Percentiles rank a stretch among this genome's conserved stretches.
Conservation (phyloP, 2,329 filamentous ascomycete genomes). For the Aspergillus ochraceoroseus region DNA sequence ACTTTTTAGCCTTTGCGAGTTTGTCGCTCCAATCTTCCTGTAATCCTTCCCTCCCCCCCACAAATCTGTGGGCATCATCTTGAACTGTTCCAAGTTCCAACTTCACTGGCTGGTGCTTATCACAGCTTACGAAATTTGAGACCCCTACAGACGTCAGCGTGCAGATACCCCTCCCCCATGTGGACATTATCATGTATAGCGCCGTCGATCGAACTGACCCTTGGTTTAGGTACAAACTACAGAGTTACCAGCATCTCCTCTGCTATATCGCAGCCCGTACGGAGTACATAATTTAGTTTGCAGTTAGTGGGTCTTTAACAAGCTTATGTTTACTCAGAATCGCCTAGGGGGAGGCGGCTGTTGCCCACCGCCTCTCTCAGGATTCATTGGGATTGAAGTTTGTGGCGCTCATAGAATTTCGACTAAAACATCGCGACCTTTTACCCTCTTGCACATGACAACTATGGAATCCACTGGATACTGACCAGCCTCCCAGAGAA, state of each 20-base stretch:
- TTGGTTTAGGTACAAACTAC: conserved; percentile 5
- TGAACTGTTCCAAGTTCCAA: background rate
- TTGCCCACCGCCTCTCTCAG: background rate
- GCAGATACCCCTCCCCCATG: conserved; percentile 8
- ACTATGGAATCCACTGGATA: too few relatives aligned
- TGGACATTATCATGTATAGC: conserved; percentile 3
- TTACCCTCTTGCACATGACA: background rate
- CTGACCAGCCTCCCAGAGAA: too few relatives aligned
- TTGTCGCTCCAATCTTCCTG: too few relatives aligned
- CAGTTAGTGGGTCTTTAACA: background rate
- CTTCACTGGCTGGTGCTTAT: too few relatives aligned
- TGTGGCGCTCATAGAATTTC: background rate
- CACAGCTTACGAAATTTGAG: background rate
- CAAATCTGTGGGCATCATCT: too few relatives aligned
- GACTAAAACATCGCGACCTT: background rate
- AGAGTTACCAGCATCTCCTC: background rate
- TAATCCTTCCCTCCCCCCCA: too few relatives aligned
- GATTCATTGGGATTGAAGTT: too few relatives aligned
- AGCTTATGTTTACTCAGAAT: conserved; percentile 1
- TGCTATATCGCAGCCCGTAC: background rate
- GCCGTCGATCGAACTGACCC: conserved; percentile 8
- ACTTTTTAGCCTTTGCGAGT: too few relatives aligned
- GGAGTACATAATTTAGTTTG: too few relatives aligned
- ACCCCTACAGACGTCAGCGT: conserved; percentile 11
- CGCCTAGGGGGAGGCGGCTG: background rate